Base-by-base conservation (phyloP, 192 early-diverging fungal species). In the Coemansia guatemalensis region DNA sequence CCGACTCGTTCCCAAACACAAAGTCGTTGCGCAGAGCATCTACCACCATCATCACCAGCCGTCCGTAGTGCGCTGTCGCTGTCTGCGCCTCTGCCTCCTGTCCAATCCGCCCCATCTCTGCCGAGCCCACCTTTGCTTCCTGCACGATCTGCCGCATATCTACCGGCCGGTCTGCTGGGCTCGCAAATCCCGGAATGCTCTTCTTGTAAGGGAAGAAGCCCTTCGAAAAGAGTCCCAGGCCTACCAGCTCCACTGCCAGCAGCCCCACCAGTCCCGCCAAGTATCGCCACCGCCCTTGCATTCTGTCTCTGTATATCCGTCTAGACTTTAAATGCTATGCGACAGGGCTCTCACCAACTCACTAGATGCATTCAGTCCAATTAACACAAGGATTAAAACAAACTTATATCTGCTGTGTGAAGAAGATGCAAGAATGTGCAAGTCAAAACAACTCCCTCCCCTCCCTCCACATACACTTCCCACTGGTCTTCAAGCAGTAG, bases 121-220 rank as follows among this genome's bases (percentile, higher is more conserved):
- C 32, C n/a, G 30, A 21, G 32, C 58, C 23, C 7, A 8, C 23
- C 24, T 17, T 7, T 39, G 6, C 35, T 11, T 39, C 9, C 9
- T 39, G 35, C 11, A 39, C 59, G 11, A 48, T 26, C 39, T 23
- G 60, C 8, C 68, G 51, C n/a, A 73, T 60, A 26, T 62, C 60
- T 18, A 29, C 21, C 23, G 78, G 73, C 58, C 65, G 77, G 49
- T 73, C 71, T 25, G 56, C 58, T 8, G 56, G 24, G 0, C 77
- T 75, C 8, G 89, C 85, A 68, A 88, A 88, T 18, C 87, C 86
- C 0, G 85, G 79, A 12, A 89, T 77, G 66, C 79, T 84, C 21
- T 75, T 80, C 57, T 92, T 92, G 74, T 92, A 92, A 8, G 90
- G 90, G 56, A 92, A 92, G 60, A 92, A 90, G 3, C 89, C 90